Base-by-base conservation (phyloP, 345 rosid genomes). In the Hibiscus trionum region DNA sequence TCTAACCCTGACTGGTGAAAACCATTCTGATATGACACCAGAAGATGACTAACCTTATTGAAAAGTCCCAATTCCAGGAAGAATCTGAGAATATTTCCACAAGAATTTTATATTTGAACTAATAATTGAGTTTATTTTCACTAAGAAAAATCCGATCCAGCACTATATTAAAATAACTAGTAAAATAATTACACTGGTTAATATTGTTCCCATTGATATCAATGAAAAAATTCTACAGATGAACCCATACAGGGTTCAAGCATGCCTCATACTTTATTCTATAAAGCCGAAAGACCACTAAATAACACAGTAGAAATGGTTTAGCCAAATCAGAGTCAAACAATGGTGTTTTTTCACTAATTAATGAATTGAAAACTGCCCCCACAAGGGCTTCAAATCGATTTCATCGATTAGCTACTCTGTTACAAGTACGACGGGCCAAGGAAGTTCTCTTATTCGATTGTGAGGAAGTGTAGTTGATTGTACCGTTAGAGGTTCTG, bases 331-430 rank as follows among this genome's bases (percentile, higher is more conserved):
- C n/a, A 21, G 46, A 50, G 81, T 80, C 74, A 57, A 75, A 47
- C 33, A 58, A 53, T 14, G 29, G 75, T 26, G 71, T 64, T 65
- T 64, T 37, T 69, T 11, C 79, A 69, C 71, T 72, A 64, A 64
- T 47, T 19, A 74, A 80, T 61, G 73, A 79, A 79, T 75, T 27
- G 77, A 66, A 78, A 64, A 44, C 64, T 70, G 46, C 80, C 68
- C 71, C 59, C 11, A 11, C 0, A 73, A 71, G 79, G 74, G 71
- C 53, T 76, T 59, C 76, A 76, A 71, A 50, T 62, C 55, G 7
- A 5, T 35, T 35, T 4, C 6, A 35, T 35, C 37, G 57, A 68
- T 50, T n/a, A 68, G 60, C 56, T 27, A 67, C 58, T 49, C 2
- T 12, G 62, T 67, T 61, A 46, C 57, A 9, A 42, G 47, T 42